Evolutionary conservation across 192 early-diverging fungal genomes (phyloP), one percentile per base, ranked within the genome.

Genomic region (Entomortierella lignicola): DNA sequence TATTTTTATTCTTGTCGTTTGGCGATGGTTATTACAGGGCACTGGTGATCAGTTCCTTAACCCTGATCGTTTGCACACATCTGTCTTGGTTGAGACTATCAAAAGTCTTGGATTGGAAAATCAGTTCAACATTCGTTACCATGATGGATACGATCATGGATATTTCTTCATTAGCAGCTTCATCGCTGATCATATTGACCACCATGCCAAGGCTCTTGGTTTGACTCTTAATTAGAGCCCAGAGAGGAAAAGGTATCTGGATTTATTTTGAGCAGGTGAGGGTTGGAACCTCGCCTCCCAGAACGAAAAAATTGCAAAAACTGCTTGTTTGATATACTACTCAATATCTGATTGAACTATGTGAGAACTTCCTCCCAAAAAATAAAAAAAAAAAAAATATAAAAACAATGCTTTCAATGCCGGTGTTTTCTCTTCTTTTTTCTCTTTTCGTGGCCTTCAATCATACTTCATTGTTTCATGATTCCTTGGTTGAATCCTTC

Each of bases 151-250:
- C 61, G 94, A 96, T 67, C 96, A 97, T 70, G 88, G 87, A 23
- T 97, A 97, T 77, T 97, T 77, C 73, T 96, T 95, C 65, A 91
- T 97, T 63, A 81, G 85, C 50, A 89, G 91, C 15, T 94, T 97
- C 79, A 86, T 92, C 58, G 80, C 89, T 12, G 91, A 93, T 55
- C 95, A 96, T 68, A 84, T 96, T 37, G 56, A 72, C 3, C 94
- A 93, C 71, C 94, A 96, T 62, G 90, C 88, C 29, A 85, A 89
- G 60, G 61, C 83, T 30, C 79, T 89, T 13, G 70, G 70, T 12
- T 47, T 71, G 44, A 11, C 44, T 20, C 20, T 47, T 4, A 47
- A 20, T 12, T 47, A 47, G 20, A 47, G 34, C 10, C 4, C 4
- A 37, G 10, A 37, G 10, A 37, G 10, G 4, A 37, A 37, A 37